Evolutionary conservation across 345 rosid species (phyloP).

Genomic region (Populus euphratica): DNA sequence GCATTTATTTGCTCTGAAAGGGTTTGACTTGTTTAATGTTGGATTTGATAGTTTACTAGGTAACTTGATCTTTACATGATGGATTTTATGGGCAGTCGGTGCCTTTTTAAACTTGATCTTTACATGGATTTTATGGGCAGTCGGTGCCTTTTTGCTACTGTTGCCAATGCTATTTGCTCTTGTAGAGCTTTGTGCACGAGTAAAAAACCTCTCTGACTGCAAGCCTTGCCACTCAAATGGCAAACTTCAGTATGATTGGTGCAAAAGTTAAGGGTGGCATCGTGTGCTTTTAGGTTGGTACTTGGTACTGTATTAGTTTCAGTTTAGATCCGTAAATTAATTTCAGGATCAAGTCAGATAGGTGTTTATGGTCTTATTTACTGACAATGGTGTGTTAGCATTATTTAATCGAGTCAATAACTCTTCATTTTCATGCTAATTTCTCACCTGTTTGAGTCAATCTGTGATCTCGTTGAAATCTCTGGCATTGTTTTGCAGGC

Average conservation of each 20-base stretch:
- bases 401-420: not conserved
- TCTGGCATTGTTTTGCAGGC: conserved; percentile 26
- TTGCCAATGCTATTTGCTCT: not conserved
- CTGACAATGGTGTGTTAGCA: not conserved
- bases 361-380: not conserved
- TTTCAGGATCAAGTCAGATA: not conserved
- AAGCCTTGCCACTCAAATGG: not conserved
- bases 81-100: not conserved
- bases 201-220: not conserved
- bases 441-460: not conserved
- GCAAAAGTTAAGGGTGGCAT: not conserved
- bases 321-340: not conserved
- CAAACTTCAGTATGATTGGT: not conserved
- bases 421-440: not conserved
- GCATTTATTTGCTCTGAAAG: not conserved
- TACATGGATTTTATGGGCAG: not conserved
- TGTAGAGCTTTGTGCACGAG: not conserved
- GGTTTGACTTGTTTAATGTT: not conserved
- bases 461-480: not conserved
- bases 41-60: not conserved
- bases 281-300: not conserved
- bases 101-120: not conserved
- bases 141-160: not conserved
- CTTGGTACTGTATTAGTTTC: not conserved
- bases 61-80: too few relatives aligned